These are phyloP conservation scores for Rhytidhysteron rufulum DNA, from an alignment of 2,329 filamentous ascomycete genomes.

Conservation along the genomic window DNA sequence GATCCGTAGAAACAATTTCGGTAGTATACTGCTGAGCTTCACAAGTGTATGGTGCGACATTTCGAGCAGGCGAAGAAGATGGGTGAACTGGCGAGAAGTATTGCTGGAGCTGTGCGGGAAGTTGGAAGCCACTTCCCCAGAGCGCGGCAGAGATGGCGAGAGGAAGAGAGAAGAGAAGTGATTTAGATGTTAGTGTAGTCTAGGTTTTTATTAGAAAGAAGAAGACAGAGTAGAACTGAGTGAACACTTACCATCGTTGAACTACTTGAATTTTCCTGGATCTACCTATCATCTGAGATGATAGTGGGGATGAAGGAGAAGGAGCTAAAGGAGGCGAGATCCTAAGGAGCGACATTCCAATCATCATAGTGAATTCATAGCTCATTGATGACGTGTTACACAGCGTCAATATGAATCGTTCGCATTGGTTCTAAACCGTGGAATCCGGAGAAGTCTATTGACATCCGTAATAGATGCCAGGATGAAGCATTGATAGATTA, in stretches of 20 bases:
- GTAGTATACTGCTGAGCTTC: conserved; percentile 18
- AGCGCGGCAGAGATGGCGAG: conserved; percentile 7
- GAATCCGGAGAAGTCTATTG: neutral
- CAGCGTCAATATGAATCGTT: neutral
- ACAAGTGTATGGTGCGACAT: conserved; percentile 9
- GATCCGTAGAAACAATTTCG: conserved; percentile 23
- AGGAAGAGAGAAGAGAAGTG: conserved; percentile 5
- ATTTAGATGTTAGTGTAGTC: neutral
- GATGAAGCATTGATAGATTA: neutral
- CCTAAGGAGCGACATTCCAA: no score
- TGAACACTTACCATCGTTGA: neutral
- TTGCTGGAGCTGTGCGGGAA: conserved; percentile 7
- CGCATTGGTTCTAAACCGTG: neutral
- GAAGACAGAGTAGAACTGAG: neutral
- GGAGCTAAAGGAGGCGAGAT: neutral
- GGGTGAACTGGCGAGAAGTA: conserved; percentile 5
- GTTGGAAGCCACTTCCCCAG: conserved; percentile 6
- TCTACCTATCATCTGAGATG: neutral
- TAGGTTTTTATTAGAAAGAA: neutral
- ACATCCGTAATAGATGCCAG: neutral
- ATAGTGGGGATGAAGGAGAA: neutral
- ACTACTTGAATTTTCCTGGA: neutral
- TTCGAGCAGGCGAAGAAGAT: conserved; percentile 1
- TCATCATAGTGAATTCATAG: no score
- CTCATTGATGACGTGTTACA: neutral